Evolutionary conservation across 2,329 filamentous ascomycete species (phyloP).

Genomic region (Beauveria rudraprayagi): DNA sequence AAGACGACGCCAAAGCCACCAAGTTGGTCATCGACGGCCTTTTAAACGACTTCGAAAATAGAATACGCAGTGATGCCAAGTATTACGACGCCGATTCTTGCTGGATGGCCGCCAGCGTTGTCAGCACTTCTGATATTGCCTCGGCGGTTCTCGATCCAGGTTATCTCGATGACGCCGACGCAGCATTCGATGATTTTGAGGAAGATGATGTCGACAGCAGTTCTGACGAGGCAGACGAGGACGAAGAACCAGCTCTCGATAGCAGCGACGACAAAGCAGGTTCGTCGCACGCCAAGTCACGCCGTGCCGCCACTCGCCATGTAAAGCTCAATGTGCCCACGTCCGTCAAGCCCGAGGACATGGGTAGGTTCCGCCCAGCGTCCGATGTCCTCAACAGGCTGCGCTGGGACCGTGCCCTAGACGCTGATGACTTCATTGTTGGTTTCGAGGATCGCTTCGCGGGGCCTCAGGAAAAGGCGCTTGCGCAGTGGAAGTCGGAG

Average conservation of each 20-base stretch:
- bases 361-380: constrained; percentile 46
- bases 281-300: constrained; percentile 10
- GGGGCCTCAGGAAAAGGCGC: constrained; percentile 43
- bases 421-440: constrained; percentile 45
- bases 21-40: constrained; percentile 35
- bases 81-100: constrained; percentile 41
- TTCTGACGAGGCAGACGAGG: constrained; percentile 1
- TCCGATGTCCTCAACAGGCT: constrained; percentile 51
- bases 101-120: constrained; percentile 39
- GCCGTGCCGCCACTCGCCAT: constrained; percentile 10
- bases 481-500: constrained; percentile 52
- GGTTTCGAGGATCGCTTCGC: constrained; percentile 55
- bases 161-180: constrained; percentile 37
- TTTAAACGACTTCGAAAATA: constrained; percentile 40
- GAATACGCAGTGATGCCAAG: constrained; percentile 36
- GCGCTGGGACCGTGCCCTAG: constrained; percentile 49
- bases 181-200: constrained; percentile 32
- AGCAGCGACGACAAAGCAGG: constrained; percentile 5
- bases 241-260: not conserved
- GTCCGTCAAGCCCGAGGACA: constrained; percentile 21
- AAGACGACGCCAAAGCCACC: constrained; percentile 34
- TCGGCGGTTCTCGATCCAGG: constrained; percentile 37
- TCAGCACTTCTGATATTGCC: constrained; percentile 30
- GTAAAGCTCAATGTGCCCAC: constrained; percentile 9
- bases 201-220: constrained; percentile 18